Base-by-base conservation (phyloP, 1,139 yeast genomes). In the Nakaseomyces sp. region DNA sequence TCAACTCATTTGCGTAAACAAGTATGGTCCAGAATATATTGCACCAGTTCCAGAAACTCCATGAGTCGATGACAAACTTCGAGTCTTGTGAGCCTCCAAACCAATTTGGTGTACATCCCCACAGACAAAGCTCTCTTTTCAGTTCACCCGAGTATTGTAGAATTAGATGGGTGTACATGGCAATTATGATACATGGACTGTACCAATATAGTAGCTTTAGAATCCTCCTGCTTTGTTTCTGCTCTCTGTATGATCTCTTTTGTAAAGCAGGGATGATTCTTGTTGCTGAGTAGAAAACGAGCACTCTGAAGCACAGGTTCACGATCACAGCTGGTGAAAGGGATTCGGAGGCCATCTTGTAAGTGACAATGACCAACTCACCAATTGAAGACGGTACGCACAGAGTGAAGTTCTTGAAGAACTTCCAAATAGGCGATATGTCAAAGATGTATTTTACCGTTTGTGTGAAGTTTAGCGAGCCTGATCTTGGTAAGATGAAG, bases 11-110 rank as follows among this genome's bases (percentile, higher is more conserved):
- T 32, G 83, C 79, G 64, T 91, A 91, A 40, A 91, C 68, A n/a
- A 78, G 67, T 47, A 91, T 68, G 10, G 95, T 84, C 44, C 82
- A 76, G 52, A 80, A 80, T 72, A 89, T 85, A 60, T 89, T 89
- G 46, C 85, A 74, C 97, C 97, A 89, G 55, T 89, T 87, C 97
- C 98, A 89, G 62, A 89, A 85, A 57, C 86, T 87, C 86, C 95
- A 84, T 48, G 93, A 79, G 61, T 85, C 81, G 40, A 77, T 82
- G 46, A 77, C 66, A 42, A 76, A 48, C 48, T 60, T 52, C 37
- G 56, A 47, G 31, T 43, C 47, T 37, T 35, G 45, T 6, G 32
- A 15, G 13, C n/a, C 32, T 10, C 43, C 46, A 37, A 52, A 45
- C 55, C 52, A 50, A 35, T 50, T 43, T 12, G 43, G 49, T 52